Percentiles rank a stretch among this genome's conserved stretches.
phyloP scores from a whole-genome alignment of 2,329 filamentous ascomycete species.

The Claviceps sp. region DNA sequence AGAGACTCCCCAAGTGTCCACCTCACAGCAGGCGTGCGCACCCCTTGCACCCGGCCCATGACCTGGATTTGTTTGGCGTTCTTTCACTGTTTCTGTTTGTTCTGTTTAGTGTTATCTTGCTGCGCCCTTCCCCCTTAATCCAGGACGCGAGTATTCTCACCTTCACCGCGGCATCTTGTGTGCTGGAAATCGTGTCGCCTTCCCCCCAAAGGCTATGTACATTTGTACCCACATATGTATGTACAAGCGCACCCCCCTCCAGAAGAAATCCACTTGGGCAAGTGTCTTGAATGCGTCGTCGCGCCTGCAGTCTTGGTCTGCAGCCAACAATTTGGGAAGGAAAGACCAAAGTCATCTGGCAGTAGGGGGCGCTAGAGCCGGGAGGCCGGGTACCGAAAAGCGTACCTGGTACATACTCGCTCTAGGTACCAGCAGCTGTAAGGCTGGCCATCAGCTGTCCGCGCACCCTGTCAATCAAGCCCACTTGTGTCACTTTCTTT shows the following conservation, averaged over 20 bases:
- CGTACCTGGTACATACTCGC: neutral
- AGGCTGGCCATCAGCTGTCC: neutral
- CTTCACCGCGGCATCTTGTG: neutral
- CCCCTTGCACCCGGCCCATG: conserved; percentile 8
- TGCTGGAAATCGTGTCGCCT: neutral
- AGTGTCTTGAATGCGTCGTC: neutral
- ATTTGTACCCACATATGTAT: neutral
- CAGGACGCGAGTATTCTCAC: neutral
- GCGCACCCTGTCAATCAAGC: neutral
- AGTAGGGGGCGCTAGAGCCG: conserved; percentile 1
- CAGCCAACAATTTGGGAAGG: neutral
- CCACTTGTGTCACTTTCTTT: neutral
- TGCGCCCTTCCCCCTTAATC: neutral
- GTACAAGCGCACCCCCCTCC: neutral
- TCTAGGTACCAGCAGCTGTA: neutral
- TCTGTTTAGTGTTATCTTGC: neutral
- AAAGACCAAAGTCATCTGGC: neutral
- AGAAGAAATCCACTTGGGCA: neutral
- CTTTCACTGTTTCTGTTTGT: neutral
- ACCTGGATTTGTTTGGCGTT: conserved; percentile 5
- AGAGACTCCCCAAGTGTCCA: conserved; percentile 1
- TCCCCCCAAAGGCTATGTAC: neutral
- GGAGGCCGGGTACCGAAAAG: conserved; percentile 3
- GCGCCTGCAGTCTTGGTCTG: conserved; percentile 1
- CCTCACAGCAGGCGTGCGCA: conserved; percentile 5